These are phyloP conservation scores for Fusarium oligoseptatum DNA, from an alignment of 2,329 filamentous ascomycete species.

Conservation along the genomic window DNA sequence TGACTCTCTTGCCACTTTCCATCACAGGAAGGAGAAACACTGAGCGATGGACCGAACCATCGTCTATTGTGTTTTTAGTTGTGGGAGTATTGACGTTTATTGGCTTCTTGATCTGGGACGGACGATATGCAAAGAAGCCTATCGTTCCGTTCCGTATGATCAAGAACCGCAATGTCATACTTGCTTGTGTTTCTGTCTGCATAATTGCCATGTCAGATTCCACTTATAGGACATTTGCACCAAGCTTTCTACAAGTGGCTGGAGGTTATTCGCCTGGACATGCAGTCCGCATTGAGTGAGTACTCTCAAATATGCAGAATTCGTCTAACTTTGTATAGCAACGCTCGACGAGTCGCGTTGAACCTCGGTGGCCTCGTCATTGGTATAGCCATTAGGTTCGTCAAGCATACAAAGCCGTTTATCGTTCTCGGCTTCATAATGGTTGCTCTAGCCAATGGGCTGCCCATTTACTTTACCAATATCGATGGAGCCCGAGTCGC, in stretches of 20 bases:
- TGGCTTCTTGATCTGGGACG: conserved; percentile 30
- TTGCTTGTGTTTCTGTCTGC: conserved; percentile 27
- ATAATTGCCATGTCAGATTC: conserved; percentile 37
- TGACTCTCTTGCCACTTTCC: conserved; percentile 31
- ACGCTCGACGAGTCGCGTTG: conserved; percentile 27
- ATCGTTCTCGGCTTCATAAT: conserved; percentile 23
- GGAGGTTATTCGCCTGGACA: conserved; percentile 32
- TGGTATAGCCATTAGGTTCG: conserved; percentile 20
- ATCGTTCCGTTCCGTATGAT: conserved; percentile 37
- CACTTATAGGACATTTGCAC: conserved; percentile 28
- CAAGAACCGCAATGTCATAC: conserved; percentile 31
- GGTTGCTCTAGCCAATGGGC: conserved; percentile 28
- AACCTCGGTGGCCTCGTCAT: conserved; percentile 18
- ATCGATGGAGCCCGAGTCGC: conserved; percentile 24
- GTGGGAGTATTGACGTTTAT: conserved; percentile 24
- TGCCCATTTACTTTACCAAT: conserved; percentile 36
- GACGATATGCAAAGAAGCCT: conserved; percentile 16
- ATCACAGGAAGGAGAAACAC: conserved; percentile 32
- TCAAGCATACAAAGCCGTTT: conserved; percentile 33
- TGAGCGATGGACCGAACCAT: conserved; percentile 22
- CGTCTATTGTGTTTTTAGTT: conserved; percentile 25
- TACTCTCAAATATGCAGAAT: not conserved
- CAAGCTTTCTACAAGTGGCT: conserved; percentile 29
- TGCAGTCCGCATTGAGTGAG: conserved; percentile 26
- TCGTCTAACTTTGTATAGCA: not conserved